Evolutionary conservation across 257 asterid species (phyloP).

Genomic region (Solanum microdontum): DNA sequence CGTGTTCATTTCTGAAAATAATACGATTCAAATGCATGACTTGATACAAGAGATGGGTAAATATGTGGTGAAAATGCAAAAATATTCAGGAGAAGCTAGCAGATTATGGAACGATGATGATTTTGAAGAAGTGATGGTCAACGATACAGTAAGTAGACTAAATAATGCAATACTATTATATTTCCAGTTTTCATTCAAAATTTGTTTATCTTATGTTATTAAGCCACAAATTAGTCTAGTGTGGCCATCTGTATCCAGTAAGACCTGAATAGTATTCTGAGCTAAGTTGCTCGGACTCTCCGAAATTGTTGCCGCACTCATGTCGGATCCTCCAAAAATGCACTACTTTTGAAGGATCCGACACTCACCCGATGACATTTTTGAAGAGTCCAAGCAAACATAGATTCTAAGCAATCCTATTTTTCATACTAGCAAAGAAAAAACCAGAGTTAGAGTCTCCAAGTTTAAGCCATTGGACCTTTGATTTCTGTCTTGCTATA

Average conservation of each 20-base stretch:
- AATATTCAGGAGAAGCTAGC: not conserved
- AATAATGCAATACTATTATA: no score
- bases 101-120: not conserved
- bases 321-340: no score
- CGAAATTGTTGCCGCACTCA: no score
- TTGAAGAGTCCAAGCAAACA: no score
- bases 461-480: no score
- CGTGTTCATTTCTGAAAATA: not conserved
- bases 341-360: no score
- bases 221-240: not conserved
- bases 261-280: not conserved
- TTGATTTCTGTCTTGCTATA: no score
- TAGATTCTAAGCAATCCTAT: not conserved
- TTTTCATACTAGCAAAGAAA: not conserved
- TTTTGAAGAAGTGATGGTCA: not conserved
- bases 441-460: no score
- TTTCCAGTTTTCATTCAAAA: no score
- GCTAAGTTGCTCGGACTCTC: no score
- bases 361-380: no score
- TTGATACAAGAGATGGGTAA: not conserved
- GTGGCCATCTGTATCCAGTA: not conserved
- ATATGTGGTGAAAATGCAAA: not conserved
- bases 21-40: not conserved
- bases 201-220: not conserved
- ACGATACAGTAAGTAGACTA: not conserved